phyloP scores from a whole-genome alignment of 495 filamentous ascomycete species.

The Lasiosphaeria hispida region DNA sequence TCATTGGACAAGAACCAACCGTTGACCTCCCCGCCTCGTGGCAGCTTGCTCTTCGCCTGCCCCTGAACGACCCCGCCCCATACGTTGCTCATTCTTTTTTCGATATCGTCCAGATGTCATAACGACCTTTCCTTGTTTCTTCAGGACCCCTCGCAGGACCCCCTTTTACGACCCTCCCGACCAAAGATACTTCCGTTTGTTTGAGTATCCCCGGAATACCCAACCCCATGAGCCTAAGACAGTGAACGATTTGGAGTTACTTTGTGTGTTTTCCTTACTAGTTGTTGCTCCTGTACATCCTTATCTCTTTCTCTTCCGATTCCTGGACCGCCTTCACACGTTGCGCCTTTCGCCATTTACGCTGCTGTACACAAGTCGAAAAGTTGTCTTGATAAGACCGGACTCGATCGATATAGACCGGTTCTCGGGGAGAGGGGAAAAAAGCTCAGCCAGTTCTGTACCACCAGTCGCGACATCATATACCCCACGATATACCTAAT shows the following conservation, averaged over 20 bases:
- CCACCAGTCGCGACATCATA: conserved; percentile 27
- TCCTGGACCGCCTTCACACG: conserved; percentile 18
- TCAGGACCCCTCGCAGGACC: conserved; percentile 48
- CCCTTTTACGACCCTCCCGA: conserved; percentile 45
- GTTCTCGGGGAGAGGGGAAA: conserved; percentile 32
- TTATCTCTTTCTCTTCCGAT: conserved; percentile 32
- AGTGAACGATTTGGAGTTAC: conserved; percentile 57
- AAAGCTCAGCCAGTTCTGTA: conserved; percentile 36
- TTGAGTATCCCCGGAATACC: conserved; percentile 51
- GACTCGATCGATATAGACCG: conserved; percentile 40
- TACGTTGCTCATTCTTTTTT: conserved; percentile 41
- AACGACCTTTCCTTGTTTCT: conserved; percentile 59
- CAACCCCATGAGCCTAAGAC: conserved; percentile 65
- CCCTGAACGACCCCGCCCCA: conserved; percentile 18
- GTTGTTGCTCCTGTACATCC: conserved; percentile 47
- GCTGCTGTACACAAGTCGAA: conserved; percentile 45
- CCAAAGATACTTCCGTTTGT: conserved; percentile 47
- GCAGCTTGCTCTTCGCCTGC: conserved; percentile 6
- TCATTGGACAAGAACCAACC: conserved; percentile 3
- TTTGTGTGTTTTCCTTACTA: conserved; percentile 42
- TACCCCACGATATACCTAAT: conserved; percentile 28
- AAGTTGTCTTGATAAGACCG: conserved; percentile 37
- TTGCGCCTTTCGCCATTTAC: conserved; percentile 27
- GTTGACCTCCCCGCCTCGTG: conserved; percentile 11
- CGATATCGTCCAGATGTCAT: conserved; percentile 62